These are phyloP conservation scores for Neurospora sublineolata DNA, from an alignment of 495 filamentous ascomycete species.

Conservation along the genomic window DNA sequence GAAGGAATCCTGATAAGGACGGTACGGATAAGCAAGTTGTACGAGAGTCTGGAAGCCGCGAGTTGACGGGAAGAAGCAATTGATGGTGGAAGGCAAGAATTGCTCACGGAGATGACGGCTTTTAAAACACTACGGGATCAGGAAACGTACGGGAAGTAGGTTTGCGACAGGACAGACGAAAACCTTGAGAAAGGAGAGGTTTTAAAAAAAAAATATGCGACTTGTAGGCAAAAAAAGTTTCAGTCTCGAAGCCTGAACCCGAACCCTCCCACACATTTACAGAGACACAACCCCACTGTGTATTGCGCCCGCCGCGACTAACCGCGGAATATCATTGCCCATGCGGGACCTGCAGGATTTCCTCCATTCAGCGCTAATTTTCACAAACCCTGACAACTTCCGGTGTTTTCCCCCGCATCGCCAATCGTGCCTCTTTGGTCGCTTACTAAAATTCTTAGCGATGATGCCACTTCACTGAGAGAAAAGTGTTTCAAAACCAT, in stretches of 20 bases:
- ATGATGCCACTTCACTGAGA: background rate
- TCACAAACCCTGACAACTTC: background rate
- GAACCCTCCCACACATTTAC: background rate
- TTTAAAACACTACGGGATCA: background rate
- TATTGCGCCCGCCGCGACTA: background rate
- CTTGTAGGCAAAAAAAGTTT: background rate
- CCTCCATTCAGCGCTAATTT: background rate
- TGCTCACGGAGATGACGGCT: background rate
- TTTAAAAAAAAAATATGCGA: background rate
- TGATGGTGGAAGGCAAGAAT: background rate
- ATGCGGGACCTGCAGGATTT: background rate
- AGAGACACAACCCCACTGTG: background rate
- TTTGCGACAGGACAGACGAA: background rate
- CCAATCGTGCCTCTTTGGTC: background rate
- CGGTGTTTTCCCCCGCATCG: background rate
- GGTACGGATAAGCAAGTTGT: background rate
- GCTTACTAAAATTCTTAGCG: background rate
- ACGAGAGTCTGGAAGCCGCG: background rate
- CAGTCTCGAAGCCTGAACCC: background rate
- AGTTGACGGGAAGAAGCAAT: background rate
- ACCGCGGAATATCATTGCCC: background rate
- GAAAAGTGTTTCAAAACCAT: background rate
- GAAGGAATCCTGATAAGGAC: background rate
- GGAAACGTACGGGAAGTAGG: background rate
- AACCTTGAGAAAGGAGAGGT: background rate